These are phyloP conservation scores for Alopecurus myosuroides DNA, from an alignment of 176 grass and related monocot genomes.

Conservation along the genomic window DNA sequence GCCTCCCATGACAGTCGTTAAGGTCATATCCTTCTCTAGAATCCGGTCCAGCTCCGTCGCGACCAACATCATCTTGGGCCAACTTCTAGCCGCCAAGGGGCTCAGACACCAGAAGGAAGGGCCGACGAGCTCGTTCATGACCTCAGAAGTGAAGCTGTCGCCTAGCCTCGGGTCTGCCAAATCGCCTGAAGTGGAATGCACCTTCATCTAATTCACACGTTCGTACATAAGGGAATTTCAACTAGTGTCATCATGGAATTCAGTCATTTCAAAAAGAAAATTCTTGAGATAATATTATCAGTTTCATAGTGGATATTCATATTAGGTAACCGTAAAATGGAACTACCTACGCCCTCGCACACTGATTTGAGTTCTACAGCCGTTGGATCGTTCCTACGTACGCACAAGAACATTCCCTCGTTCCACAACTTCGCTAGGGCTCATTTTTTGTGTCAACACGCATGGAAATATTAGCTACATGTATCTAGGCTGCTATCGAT, in stretches of 20 bases:
- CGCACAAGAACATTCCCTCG: too few species aligned
- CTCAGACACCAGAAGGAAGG: constrained; percentile 62
- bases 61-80: constrained; percentile 63
- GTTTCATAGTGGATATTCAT: neutral
- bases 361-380: too few species aligned
- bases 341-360: too few species aligned
- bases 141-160: constrained; percentile 75
- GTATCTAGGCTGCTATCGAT: too few species aligned
- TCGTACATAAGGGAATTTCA: neutral
- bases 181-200: constrained; percentile 35
- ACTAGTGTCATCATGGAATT: neutral
- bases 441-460: too few species aligned
- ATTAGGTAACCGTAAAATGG: too few species aligned
- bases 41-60: constrained; percentile 70
- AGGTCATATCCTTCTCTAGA: constrained; percentile 85
- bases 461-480: too few species aligned
- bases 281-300: neutral
- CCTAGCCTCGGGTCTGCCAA: constrained; percentile 53
- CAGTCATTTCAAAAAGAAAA: neutral
- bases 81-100: constrained; percentile 40
- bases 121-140: constrained; percentile 62
- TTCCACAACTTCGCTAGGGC: too few species aligned
- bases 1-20: constrained; percentile 91
- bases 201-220: constrained; percentile 40
- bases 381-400: too few species aligned